Percentiles rank a stretch among this genome's conserved stretches.
phyloP scores from a whole-genome alignment of 805 yeast species.

The Blastobotrys robertii region DNA sequence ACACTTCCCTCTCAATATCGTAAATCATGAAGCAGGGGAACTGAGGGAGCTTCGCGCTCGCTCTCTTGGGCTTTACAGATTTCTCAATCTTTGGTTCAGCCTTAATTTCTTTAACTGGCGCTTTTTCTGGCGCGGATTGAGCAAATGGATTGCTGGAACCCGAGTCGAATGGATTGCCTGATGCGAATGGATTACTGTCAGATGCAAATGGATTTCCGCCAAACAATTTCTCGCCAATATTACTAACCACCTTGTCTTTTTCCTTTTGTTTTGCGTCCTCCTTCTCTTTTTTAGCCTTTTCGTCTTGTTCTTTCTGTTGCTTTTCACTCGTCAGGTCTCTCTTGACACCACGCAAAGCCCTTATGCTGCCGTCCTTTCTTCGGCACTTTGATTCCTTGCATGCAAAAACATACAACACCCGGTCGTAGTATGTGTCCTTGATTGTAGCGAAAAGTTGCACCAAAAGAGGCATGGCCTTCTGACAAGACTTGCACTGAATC shows the following conservation, averaged over 20 bases:
- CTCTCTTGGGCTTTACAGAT: background rate
- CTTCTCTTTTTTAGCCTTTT: slow-evolving; percentile 6
- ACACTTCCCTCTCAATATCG: slow-evolving; percentile 58
- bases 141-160: background rate
- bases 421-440: slow-evolving; percentile 61
- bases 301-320: slow-evolving; percentile 29
- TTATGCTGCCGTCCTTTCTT: slow-evolving; percentile 57
- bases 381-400: slow-evolving; percentile 60
- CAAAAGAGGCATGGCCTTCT: slow-evolving; percentile 50
- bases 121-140: background rate
- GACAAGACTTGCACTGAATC: slow-evolving; percentile 59
- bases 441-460: slow-evolving; percentile 65
- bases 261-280: slow-evolving; percentile 6
- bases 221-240: too few relatives aligned
- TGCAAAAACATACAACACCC: slow-evolving; percentile 71
- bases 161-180: slow-evolving; percentile 13
- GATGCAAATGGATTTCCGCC: slow-evolving; percentile 11
- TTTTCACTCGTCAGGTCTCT: slow-evolving; percentile 43
- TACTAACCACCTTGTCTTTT: background rate
- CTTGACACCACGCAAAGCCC: slow-evolving; percentile 67
- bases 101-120: slow-evolving; percentile 5
- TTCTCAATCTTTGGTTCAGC: slow-evolving; percentile 2
- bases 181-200: slow-evolving; percentile 9
- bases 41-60: too few relatives aligned
- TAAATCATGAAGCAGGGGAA: too few relatives aligned